Percentiles rank a stretch among this genome's conserved stretches.
Conservation (phyloP, 352 stramenopile species). For the Plasmopara muralis region DNA sequence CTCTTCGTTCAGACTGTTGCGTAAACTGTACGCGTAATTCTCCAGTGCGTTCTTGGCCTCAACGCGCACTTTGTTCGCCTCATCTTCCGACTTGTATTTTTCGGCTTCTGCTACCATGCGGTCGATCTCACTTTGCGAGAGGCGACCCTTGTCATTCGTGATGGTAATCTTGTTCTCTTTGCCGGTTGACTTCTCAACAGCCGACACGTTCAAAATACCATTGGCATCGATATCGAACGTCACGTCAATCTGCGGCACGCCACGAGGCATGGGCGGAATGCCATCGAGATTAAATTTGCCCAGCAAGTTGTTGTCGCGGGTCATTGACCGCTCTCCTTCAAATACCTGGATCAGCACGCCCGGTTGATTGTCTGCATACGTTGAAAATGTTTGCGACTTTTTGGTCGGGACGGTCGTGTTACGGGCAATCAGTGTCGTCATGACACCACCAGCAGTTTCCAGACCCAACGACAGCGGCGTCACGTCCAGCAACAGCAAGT, state of each 20-base stretch:
- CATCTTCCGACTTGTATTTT: constrained; percentile 97
- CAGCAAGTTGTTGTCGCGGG: constrained; percentile 98
- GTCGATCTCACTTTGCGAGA: constrained; percentile 98
- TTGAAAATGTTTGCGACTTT: constrained; percentile 98
- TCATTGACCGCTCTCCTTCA: constrained; percentile 99
- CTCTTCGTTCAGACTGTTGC: constrained; percentile 88
- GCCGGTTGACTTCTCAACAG: constrained; percentile 97
- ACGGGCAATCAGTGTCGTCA: constrained; percentile 98
- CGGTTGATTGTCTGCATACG: constrained; percentile 98
- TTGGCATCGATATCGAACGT: constrained; percentile 99
- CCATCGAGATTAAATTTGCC: constrained; percentile 99
- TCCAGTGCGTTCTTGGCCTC: constrained; percentile 96
- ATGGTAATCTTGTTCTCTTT: constrained; percentile 98
- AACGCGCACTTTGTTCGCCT: constrained; percentile 95
- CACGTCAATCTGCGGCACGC: constrained; percentile 98
- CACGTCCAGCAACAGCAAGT: constrained; percentile 97
- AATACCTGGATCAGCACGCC: constrained; percentile 89
- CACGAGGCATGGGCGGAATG: constrained; percentile 95
- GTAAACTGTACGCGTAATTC: constrained; percentile 94
- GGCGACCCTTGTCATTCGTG: constrained; percentile 96
- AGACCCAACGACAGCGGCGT: constrained; percentile 97
- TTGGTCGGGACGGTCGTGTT: constrained; percentile 98
- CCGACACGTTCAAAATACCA: constrained; percentile 97
- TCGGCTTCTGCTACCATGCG: constrained; percentile 98
- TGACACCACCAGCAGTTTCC: constrained; percentile 97